Evolutionary conservation across 305 asterid species (phyloP), one percentile per base, ranked within the genome.

Genomic region (Fraxinus sp.): DNA sequence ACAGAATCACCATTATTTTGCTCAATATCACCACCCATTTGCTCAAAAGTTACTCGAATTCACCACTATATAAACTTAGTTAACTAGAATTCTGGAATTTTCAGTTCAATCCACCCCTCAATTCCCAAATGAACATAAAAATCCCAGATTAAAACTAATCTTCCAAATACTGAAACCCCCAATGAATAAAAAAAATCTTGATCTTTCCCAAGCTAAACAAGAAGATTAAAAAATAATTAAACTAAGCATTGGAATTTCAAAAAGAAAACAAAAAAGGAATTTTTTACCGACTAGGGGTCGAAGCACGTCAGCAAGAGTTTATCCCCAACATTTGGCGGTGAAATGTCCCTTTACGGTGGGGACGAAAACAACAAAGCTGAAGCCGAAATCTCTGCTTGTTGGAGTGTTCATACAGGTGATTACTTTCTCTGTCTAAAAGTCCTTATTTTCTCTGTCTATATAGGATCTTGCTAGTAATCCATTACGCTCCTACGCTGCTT

Each of bases 21-120:
- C 59, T 86, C 96, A 77, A 83, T 86, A 78, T 90, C 93, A 80
- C 93, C 94, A 55, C 88, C 89, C 98, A 92, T 93, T 84, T 86
- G 57, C 86, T 76, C 84, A 82, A 83, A 78, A 26, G 2, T 64
- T 24, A 11, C 36, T 28, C 36, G 16, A 28, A 26, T 77, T 74
- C 85, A 55, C 77, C 36, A 73, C 78, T 62, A 36, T 62, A 49
- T 66, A 80, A 28, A 20, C 87, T 79, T 24, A 72, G 8, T 57
- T 24, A 74, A n/a, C 49, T 0, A 64, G 68, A 26, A 20, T 62
- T 76, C 37, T 6, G 44, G 68, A 32, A 64, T 64, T 83, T 39
- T 83, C 85, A 84, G 81, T 76, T 82, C 81, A 55, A 20, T 24
- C 16, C 79, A 87, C 84, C 85, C 82, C 78, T 28, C 33, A 35